Percentiles rank a stretch among this genome's conserved stretches.
phyloP scores from a whole-genome alignment of 139 green algal species.

The Coelastrella sp. region DNA sequence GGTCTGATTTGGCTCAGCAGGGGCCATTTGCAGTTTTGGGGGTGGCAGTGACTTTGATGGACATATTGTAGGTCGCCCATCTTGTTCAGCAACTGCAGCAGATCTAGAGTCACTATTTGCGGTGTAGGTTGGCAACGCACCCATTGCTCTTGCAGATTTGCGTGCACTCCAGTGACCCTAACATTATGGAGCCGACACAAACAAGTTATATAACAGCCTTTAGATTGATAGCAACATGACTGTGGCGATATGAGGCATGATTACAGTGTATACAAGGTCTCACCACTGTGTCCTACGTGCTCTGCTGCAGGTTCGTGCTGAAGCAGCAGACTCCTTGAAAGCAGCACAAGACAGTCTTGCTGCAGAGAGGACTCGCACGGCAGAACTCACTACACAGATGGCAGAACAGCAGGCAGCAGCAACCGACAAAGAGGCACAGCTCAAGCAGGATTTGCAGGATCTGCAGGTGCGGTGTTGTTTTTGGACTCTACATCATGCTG shows the following conservation, averaged over 20 bases:
- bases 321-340: not conserved
- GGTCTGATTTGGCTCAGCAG: not conserved
- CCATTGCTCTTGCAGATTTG: no score
- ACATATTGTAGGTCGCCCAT: no score
- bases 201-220: no score
- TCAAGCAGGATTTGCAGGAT: not conserved
- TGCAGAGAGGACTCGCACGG: not conserved
- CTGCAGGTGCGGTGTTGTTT: not conserved
- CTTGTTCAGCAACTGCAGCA: no score
- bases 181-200: no score
- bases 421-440: not conserved
- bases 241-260: not conserved
- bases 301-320: conserved; percentile 11
- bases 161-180: no score
- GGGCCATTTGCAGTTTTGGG: no score
- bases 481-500: not conserved
- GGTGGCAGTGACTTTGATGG: no score
- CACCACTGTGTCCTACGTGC: not conserved
- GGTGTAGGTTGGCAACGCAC: no score
- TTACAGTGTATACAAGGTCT: not conserved
- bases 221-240: no score
- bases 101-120: no score
- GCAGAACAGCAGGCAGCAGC: not conserved
- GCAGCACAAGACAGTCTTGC: not conserved
- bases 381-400: not conserved